Conservation (phyloP, 2,329 filamentous ascomycete genomes). For the Mycosphaerella arachidis region DNA sequence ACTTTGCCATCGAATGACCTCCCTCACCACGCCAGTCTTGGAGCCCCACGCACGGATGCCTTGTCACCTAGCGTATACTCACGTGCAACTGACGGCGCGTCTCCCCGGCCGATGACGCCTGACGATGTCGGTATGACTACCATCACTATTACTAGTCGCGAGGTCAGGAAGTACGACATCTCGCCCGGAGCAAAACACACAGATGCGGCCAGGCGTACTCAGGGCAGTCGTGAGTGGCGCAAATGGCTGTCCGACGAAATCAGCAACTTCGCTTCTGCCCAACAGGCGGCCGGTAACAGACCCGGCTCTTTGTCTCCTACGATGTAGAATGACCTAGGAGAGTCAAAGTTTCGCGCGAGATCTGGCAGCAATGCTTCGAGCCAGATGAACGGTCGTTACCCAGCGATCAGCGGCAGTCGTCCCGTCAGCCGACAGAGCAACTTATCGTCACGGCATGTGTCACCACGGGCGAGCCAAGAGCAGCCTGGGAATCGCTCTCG, state of each 20-base stretch:
- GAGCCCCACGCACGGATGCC: conserved; percentile 3
- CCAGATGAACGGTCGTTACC: conserved; percentile 45
- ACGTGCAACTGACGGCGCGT: conserved; percentile 37
- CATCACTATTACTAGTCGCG: conserved; percentile 41
- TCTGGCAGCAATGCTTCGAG: conserved; percentile 18
- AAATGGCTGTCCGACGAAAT: conserved; percentile 45
- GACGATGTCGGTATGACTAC: conserved; percentile 33
- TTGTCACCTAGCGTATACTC: conserved; percentile 47
- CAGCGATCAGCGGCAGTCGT: conserved; percentile 36
- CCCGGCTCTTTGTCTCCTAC: conserved; percentile 16
- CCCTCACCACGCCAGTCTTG: conserved; percentile 18
- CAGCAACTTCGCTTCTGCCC: conserved; percentile 23
- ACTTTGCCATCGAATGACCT: conserved; percentile 17
- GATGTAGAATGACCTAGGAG: conserved; percentile 9
- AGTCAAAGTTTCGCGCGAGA: conserved; percentile 5
- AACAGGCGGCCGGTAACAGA: not conserved
- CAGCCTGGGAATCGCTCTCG: not conserved
- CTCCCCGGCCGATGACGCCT: conserved; percentile 31
- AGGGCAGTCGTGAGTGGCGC: conserved; percentile 44
- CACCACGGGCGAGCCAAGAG: not conserved
- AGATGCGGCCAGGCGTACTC: not conserved
- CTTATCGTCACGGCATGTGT: not conserved
- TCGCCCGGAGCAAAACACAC: conserved; percentile 24
- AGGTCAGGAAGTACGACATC: conserved; percentile 42
- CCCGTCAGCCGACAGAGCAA: conserved; percentile 20